Base-by-base conservation (phyloP, 139 green algal genomes). In the Spirogloea muscicola region DNA sequence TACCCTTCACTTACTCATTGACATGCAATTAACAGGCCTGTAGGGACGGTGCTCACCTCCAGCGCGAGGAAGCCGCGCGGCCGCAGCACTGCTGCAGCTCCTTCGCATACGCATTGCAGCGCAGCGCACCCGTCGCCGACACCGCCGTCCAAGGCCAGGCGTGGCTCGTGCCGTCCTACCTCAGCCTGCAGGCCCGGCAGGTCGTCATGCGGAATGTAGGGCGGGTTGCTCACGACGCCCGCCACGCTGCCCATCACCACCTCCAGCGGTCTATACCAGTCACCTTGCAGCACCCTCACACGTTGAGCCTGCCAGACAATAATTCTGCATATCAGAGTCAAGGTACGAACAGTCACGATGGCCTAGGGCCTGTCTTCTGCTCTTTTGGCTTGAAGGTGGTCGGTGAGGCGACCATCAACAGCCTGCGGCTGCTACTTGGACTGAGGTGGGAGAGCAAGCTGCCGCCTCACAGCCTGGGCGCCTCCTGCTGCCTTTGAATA, bases 161-260 rank as follows among this genome's bases (percentile, higher is more conserved):
- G 27, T 0, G 93, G 93, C 69, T 97, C 93, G 82, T 97, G 91
- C 16, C 48, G 60, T 1, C 84, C 59, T 39, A 96, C 91, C 66
- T 96, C 91, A 10, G 72, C 64, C 79, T 94, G 82, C 42, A 85
- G 49, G 2, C n/a, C 9, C 0, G 49, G 37, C 80, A 98, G 84
- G 42, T 91, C 31, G 0, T 59, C 37, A 0, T 51, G 49, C 1
- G 87, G 83, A 34, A 97, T 96, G 86, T 97, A 97, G 2, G 93
- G 93, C 10, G 93, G 93, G 80, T 97, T 97, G 80, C 84, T 92
- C 3, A 97, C 71, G 2, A 97, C 62, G 13, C 91, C 93, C n/a
- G 78, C 84, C 6, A 96, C 43, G 49, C 59, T 38, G 7, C 87
- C 79, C 34, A 39, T 18, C 40, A 76, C 34, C 21, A 18, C 25